A percentile compares a stretch with the other conserved stretches of the same genome.
Conservation (phyloP, 139 green algal genomes). For the Haematococcus lacustris region DNA sequence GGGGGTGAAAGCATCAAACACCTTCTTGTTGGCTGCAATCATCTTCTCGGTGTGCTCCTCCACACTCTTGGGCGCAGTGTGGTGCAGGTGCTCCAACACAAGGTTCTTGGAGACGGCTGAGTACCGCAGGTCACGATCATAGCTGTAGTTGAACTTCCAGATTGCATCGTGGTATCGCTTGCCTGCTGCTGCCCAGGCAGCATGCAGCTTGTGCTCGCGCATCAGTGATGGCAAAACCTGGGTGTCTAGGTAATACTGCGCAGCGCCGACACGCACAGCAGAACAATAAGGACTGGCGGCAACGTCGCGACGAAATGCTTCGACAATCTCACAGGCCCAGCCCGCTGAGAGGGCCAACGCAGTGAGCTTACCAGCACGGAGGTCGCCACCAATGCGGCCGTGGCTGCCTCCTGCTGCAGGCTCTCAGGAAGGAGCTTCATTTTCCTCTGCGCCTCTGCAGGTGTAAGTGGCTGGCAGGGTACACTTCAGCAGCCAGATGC, state of each 20-base stretch:
- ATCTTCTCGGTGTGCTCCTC: constrained; percentile 45
- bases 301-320: too few relatives aligned
- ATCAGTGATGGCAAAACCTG: constrained; percentile 49
- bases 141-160: constrained; percentile 52
- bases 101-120: constrained; percentile 47
- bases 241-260: constrained; percentile 40
- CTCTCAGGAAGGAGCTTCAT: constrained; percentile 32
- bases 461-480: too few relatives aligned
- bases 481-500: too few relatives aligned
- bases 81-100: constrained; percentile 47
- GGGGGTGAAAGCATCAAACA: constrained; percentile 55
- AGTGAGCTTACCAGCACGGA: constrained; percentile 23
- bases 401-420: constrained; percentile 42
- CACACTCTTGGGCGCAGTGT: constrained; percentile 42
- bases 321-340: not conserved
- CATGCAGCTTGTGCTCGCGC: constrained; percentile 60
- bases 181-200: constrained; percentile 37
- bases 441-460: too few relatives aligned
- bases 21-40: constrained; percentile 51
- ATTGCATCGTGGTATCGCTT: constrained; percentile 56
- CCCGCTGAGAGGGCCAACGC: not conserved
- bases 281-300: not conserved
- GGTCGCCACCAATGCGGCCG: constrained; percentile 23
- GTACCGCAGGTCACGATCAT: constrained; percentile 55
- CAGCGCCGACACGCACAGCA: not conserved